These are phyloP conservation scores for Limnanthes douglasii DNA, from an alignment of 345 rosid genomes.

Conservation along the genomic window DNA sequence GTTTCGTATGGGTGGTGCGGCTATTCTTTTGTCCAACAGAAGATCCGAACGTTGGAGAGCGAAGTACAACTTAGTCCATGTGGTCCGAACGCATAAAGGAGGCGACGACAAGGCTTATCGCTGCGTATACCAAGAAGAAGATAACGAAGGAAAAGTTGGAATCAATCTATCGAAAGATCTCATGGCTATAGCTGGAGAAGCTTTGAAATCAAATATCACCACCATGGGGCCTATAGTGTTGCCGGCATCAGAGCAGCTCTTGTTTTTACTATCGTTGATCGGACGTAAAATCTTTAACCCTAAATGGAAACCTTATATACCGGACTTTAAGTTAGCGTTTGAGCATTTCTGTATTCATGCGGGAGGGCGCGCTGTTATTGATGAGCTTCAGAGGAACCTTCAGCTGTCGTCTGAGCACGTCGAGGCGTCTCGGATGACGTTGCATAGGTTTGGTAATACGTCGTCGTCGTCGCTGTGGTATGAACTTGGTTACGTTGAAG, in stretches of 20 bases:
- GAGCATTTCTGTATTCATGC: conserved; percentile 96
- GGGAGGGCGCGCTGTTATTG: conserved; percentile 78
- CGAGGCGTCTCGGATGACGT: conserved; percentile 78
- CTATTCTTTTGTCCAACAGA: conserved; percentile 50
- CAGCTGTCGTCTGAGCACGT: conserved; percentile 56
- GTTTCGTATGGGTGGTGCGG: conserved; percentile 74
- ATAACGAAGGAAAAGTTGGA: conserved; percentile 47
- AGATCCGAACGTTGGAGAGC: conserved; percentile 36
- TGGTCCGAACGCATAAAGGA: conserved; percentile 57
- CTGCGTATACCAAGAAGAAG: conserved; percentile 55
- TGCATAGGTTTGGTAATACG: conserved; percentile 74
- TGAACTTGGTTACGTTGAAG: conserved; percentile 54
- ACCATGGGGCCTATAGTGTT: conserved; percentile 65
- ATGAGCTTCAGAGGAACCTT: conserved; percentile 58
- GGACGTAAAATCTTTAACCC: conserved; percentile 51
- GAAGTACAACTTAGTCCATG: conserved; percentile 44
- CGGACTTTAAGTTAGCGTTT: conserved; percentile 76
- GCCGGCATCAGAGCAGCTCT: conserved; percentile 62
- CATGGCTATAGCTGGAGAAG: conserved; percentile 76
- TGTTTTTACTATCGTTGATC: conserved; percentile 37
- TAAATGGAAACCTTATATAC: conserved; percentile 66
- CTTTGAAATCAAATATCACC: conserved; percentile 60
- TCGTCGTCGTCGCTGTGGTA: conserved; percentile 87
- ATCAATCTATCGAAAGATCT: conserved; percentile 53
- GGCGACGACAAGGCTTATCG: conserved; percentile 52